Evolutionary conservation across 202 grass and related monocot genomes (phyloP).

Genomic region (Cymbopogon flexuosus): DNA sequence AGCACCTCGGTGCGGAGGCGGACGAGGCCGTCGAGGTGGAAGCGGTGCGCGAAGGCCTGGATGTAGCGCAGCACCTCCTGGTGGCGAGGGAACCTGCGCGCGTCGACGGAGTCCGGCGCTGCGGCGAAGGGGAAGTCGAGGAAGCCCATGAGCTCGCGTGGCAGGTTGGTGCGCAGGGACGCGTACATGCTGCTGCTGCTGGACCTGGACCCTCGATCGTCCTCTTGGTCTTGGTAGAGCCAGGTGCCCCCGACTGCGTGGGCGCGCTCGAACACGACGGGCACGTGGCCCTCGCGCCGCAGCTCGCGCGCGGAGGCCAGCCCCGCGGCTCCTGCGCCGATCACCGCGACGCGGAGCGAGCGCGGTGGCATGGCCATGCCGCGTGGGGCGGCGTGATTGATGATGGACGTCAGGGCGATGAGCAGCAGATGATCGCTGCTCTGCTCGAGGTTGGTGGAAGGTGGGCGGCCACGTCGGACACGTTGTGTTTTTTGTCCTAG

Average conservation of each 20-base stretch:
- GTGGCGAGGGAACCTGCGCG: constrained; percentile 62
- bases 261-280: constrained; percentile 69
- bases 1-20: constrained; percentile 62
- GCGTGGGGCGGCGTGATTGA: no score
- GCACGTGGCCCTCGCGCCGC: constrained; percentile 62
- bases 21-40: constrained; percentile 42
- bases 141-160: constrained; percentile 64
- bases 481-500: no score
- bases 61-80: constrained; percentile 74
- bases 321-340: constrained; percentile 53
- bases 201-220: not conserved
- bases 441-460: no score
- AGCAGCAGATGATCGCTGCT: no score
- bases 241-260: constrained; percentile 56
- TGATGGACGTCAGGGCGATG: no score
- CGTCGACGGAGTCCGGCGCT: constrained; percentile 1
- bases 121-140: constrained; percentile 28
- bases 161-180: constrained; percentile 76
- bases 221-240: constrained; percentile 26
- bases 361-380: not conserved
- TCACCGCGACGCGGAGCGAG: constrained; percentile 54
- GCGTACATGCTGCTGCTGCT: constrained; percentile 55
- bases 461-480: no score
- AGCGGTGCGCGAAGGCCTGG: constrained; percentile 53
- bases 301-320: no score